Evolutionary conservation across 306 rosid species (phyloP).

Genomic region (barrel medic (Medicago truncatula)): DNA sequence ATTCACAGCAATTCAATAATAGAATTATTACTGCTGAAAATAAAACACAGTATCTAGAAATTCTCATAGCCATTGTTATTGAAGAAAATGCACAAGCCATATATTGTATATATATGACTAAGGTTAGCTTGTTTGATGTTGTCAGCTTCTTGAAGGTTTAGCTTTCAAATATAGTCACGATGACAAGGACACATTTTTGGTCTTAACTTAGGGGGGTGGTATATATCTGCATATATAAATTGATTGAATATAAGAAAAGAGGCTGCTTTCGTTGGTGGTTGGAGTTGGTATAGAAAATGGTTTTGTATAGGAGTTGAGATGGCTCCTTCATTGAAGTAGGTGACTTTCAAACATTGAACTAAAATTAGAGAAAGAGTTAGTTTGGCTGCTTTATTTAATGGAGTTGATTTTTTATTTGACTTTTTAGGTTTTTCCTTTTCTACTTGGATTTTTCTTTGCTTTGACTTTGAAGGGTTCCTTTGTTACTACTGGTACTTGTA

Average conservation of each 20-base stretch:
- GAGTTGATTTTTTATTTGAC: background rate
- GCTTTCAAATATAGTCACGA: background rate
- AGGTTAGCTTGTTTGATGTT: background rate
- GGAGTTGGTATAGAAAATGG: conserved; percentile 40
- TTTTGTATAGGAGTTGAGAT: conserved; percentile 38
- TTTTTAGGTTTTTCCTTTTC: background rate
- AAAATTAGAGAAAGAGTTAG: conserved; percentile 35
- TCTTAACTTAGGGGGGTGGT: background rate
- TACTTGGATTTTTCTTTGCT: background rate
- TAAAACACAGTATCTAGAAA: conserved; percentile 30
- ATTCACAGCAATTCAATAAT: conserved; percentile 48
- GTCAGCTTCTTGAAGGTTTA: background rate
- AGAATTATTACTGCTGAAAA: conserved; percentile 21
- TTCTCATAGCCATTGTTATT: conserved; percentile 37
- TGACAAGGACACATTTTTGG: conserved; percentile 10
- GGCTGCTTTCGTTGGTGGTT: conserved; percentile 41
- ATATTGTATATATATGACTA: conserved; percentile 3
- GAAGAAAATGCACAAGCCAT: conserved; percentile 35
- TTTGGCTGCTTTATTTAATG: conserved; percentile 38
- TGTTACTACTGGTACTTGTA: too few species aligned
- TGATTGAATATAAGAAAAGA: conserved; percentile 19
- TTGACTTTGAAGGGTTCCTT: background rate
- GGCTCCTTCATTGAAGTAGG: conserved; percentile 43
- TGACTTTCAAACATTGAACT: conserved; percentile 25
- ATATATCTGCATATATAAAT: background rate